Base-by-base conservation (phyloP, 805 yeast species). In the Wickerhamomyces mucosus region DNA sequence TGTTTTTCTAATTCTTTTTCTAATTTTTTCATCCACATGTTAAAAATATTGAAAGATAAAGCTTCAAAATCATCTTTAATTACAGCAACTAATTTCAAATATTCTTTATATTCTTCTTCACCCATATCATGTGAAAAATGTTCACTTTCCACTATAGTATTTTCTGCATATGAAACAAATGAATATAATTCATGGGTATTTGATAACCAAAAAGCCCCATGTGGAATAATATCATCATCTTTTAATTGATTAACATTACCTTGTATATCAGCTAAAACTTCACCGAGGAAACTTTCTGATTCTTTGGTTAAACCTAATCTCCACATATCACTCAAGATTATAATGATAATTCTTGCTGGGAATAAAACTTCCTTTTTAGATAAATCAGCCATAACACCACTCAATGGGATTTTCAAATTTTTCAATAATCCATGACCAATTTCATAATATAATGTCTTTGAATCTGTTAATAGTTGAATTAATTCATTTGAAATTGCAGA, bases 161-260 rank as follows among this genome's bases (percentile, higher is more conserved):
- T 74, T 57, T 89, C 95, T 3, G 97, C 97, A 57, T 85, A 82
- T 12, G 88, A 75, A 37, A 89, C 95, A 65, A 92, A 92, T 4
- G 97, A 86, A 56, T 82, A 83, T 48, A 92, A 69, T 54, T 92
- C 97, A 54, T 92, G 96, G 3, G 94, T 88, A 59, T 92, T 92
- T 4, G 96, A 83, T 42, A 92, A 67, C 98, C 98, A 92, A 65
- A 88, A 92, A 0, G 96, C 95, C 43, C 96, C 97, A 46, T 85
- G 85, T 28, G 85, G 75, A 48, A 88, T 78, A 21, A 85, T 76
- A 43, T 83, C 94, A 37, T 82, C 94, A 34, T 89, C 95, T 44
- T 78, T 79, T 50, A 80, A 66, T n/a, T 67, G 59, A 31, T 81
- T 69, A 13, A 89, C 95, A 39, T 82, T 77, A 31, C 72, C 75